These are phyloP conservation scores for Cichorium intybus DNA, from an alignment of 140 eudicot genomes.

Conservation along the genomic window DNA sequence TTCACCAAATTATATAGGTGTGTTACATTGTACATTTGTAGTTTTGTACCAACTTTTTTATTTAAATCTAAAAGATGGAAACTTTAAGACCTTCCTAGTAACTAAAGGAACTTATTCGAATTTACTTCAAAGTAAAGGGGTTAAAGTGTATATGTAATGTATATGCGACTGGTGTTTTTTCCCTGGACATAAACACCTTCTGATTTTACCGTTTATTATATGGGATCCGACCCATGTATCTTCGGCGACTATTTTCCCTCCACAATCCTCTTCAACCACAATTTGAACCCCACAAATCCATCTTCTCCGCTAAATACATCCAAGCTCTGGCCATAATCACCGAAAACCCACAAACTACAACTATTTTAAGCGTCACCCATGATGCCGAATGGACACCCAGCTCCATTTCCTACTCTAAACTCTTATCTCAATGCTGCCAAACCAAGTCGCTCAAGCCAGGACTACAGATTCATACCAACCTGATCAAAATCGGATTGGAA, in stretches of 20 bases:
- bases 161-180: neutral
- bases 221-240: slow-evolving; percentile 51
- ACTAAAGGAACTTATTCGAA: neutral
- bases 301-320: slow-evolving; percentile 15
- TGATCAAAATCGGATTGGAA: slow-evolving; percentile 49
- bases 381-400: slow-evolving; percentile 26
- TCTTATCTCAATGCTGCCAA: slow-evolving; percentile 50
- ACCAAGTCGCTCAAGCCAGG: slow-evolving; percentile 55
- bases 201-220: neutral
- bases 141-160: neutral
- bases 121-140: neutral
- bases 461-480: slow-evolving; percentile 55
- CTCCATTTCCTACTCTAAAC: slow-evolving; percentile 50
- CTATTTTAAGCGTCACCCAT: slow-evolving; percentile 18
- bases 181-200: neutral
- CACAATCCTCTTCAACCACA: slow-evolving; percentile 32
- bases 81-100: neutral
- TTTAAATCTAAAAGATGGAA: too few relatives aligned
- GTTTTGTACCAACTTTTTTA: too few relatives aligned
- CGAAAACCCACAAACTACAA: slow-evolving; percentile 13
- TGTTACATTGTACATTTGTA: too few relatives aligned
- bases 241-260: slow-evolving; percentile 48
- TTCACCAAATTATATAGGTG: too few relatives aligned
- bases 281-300: slow-evolving; percentile 21
- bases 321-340: slow-evolving; percentile 26